Percentiles rank a stretch among this genome's conserved stretches.
Evolutionary conservation across 169 alveolate species (phyloP).

Genomic region (Toxoplasma gondii): DNA sequence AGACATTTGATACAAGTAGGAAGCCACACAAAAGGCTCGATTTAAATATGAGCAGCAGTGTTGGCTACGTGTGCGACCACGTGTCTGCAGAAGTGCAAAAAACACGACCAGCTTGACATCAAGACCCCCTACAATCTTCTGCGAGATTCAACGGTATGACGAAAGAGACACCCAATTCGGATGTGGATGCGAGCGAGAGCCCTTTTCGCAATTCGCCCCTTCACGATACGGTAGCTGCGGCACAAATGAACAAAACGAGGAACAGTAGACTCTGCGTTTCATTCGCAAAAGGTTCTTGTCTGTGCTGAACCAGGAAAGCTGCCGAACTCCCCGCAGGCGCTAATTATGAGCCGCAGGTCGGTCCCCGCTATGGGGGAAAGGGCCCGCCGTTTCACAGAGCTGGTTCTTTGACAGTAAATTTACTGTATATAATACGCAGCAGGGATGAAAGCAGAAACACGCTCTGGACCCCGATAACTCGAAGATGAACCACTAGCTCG

Average conservation of each 20-base stretch:
- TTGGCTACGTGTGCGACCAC: neutral
- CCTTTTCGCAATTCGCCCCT: too few species aligned
- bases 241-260: too few species aligned
- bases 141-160: neutral
- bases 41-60: neutral
- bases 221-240: too few species aligned
- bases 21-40: too few species aligned
- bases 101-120: neutral
- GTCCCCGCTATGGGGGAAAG: neutral
- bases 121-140: neutral
- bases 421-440: too few species aligned
- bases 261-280: too few species aligned
- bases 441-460: too few species aligned
- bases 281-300: neutral
- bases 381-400: neutral
- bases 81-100: neutral
- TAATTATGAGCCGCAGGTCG: neutral
- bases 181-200: too few species aligned
- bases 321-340: constrained; percentile 31
- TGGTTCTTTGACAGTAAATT: too few species aligned
- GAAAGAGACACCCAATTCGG: neutral
- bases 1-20: too few species aligned
- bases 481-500: too few species aligned
- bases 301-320: constrained; percentile 1
- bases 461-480: too few species aligned